Base-by-base conservation (phyloP, 1,139 yeast genomes). In the Taphrina deformans region DNA sequence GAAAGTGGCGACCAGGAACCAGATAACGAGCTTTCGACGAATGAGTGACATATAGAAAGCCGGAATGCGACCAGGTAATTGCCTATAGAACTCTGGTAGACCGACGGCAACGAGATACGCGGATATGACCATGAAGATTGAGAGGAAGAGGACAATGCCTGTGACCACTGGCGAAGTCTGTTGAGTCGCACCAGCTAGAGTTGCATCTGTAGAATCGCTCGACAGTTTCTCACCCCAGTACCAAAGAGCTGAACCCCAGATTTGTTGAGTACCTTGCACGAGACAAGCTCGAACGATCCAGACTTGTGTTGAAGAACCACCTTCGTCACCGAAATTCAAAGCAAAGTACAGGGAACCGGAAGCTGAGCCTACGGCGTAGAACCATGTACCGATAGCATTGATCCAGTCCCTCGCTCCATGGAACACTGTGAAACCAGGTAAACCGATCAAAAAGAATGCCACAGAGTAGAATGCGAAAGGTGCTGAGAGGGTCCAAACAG, bases 171-270 rank as follows among this genome's bases (percentile, higher is more conserved):
- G 35, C 44, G 53, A 44, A 14, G 65, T 62, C 38, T 60, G 33
- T 41, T 65, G 60, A 6, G 65, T 41, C 12, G 65, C 60, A 21
- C 65, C 65, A 18, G 65, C 61, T 4, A 55, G 46, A 14, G 62
- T 55, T 16, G 55, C 53, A 14, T 45, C 56, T 27, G 62, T 24
- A 14, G 46, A 29, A 23, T 65, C 62, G 29, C 52, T 35, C 14
- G 62, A 52, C 27, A 35, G 26, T 50, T 63, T 62, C 21, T 40
- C 61, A 14, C 67, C 67, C 67, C 67, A 66, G 50, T 52, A 66
- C 67, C 67, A 66, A 5, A 66, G 55, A 12, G 66, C 67, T 3
- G 67, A 68, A 3, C 63, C 60, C 66, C 66, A 66, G 21, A 66
- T 60, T 45, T 66, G 65, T 53, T 62, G 65, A 12, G 65, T 45